These are phyloP conservation scores for Rosa rugosa DNA, from an alignment of 306 rosid genomes.

Conservation along the genomic window DNA sequence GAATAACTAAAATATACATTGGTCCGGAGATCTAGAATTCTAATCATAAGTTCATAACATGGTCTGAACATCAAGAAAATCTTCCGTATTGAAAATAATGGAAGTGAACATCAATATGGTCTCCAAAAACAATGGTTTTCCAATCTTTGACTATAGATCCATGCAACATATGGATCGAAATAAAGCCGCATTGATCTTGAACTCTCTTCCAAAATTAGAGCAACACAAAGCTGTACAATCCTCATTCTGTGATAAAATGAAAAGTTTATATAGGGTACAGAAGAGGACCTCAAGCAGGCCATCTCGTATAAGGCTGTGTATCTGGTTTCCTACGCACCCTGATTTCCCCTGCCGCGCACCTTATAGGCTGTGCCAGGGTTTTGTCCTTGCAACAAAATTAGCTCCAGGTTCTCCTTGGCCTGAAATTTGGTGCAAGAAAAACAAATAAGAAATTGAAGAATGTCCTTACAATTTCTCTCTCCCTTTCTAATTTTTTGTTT, in stretches of 20 bases:
- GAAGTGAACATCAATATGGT: not conserved
- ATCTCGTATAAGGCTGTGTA: slow-evolving; percentile 35
- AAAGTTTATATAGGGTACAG: slow-evolving; percentile 31
- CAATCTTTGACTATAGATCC: slow-evolving; percentile 16
- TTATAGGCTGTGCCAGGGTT: slow-evolving; percentile 25
- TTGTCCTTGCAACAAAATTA: slow-evolving; percentile 38
- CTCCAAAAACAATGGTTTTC: not conserved
- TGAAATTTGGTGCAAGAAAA: slow-evolving; percentile 54
- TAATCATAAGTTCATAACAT: not conserved
- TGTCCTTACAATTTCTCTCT: slow-evolving; percentile 14
- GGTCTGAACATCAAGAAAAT: not conserved
- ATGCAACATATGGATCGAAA: not conserved
- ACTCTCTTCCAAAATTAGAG: slow-evolving; percentile 30
- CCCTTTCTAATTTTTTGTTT: not conserved
- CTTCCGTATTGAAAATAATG: not conserved
- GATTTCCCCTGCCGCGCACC: slow-evolving; percentile 13
- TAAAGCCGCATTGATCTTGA: slow-evolving; percentile 30
- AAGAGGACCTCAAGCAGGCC: slow-evolving; percentile 33
- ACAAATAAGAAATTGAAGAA: slow-evolving; percentile 25
- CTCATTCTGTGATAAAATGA: slow-evolving; percentile 23
- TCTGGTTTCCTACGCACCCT: slow-evolving; percentile 34
- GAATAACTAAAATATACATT: not conserved
- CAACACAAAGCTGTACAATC: slow-evolving; percentile 58
- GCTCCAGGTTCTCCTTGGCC: slow-evolving; percentile 89
- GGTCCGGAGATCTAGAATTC: not conserved